Conservation (phyloP, 192 early-diverging fungal species). For the Umbelopsis ramanniana region DNA sequence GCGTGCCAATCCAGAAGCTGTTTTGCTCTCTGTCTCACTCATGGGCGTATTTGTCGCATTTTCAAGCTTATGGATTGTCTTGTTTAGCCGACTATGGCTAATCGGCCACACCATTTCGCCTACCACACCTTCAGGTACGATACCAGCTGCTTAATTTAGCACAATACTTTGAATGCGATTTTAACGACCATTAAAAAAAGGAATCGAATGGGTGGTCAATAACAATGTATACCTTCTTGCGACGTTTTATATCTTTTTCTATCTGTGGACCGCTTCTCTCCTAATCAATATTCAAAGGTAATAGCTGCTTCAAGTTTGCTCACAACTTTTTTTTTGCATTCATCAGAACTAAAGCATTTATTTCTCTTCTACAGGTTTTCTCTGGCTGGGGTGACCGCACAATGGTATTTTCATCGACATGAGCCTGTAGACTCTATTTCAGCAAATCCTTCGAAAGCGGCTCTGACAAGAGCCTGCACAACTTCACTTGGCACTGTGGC, state of each 20-base stretch:
- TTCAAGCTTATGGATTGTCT: constrained; percentile 64
- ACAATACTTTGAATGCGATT: constrained; percentile 18
- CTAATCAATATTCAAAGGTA: constrained; percentile 75
- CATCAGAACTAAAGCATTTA: neutral
- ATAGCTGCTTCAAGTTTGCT: no score
- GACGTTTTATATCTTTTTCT: constrained; percentile 66
- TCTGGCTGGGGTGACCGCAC: constrained; percentile 70
- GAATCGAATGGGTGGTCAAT: constrained; percentile 54
- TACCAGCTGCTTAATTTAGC: constrained; percentile 7
- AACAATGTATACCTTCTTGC: constrained; percentile 55
- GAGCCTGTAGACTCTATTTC: constrained; percentile 15
- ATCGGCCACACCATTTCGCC: constrained; percentile 44
- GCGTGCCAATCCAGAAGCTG: constrained; percentile 69
- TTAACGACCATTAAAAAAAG: neutral
- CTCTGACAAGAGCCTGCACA: constrained; percentile 52
- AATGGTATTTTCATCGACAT: constrained; percentile 77
- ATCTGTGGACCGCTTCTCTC: constrained; percentile 76
- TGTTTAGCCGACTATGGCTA: constrained; percentile 71
- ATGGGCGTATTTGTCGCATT: constrained; percentile 64
- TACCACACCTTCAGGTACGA: constrained; percentile 15
- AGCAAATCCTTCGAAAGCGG: constrained; percentile 48
- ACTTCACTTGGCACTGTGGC: constrained; percentile 70
- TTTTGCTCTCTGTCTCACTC: constrained; percentile 63
- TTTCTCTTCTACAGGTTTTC: constrained; percentile 50
- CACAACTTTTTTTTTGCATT: neutral